These are phyloP conservation scores for Fusarium xyrophilum DNA, from an alignment of 2,329 filamentous ascomycete species.

Conservation along the genomic window DNA sequence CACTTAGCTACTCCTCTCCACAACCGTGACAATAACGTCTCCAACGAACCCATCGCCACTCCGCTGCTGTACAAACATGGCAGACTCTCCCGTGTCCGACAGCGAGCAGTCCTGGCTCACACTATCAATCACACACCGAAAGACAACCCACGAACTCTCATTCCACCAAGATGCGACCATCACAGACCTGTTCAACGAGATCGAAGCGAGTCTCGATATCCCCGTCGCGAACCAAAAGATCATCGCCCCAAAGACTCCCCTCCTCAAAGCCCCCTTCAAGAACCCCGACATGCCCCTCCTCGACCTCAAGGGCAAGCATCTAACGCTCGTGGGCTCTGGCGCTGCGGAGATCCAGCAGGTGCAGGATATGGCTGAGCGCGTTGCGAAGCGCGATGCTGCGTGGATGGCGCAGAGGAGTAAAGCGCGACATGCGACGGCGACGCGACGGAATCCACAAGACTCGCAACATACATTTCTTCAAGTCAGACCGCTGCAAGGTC, in stretches of 20 bases:
- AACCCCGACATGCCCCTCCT: constrained; percentile 59
- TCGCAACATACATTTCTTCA: constrained; percentile 80
- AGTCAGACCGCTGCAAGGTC: constrained; percentile 75
- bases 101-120: constrained; percentile 46
- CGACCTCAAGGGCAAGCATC: constrained; percentile 62
- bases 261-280: constrained; percentile 70
- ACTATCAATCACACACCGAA: constrained; percentile 57
- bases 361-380: constrained; percentile 55
- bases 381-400: constrained; percentile 56
- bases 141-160: constrained; percentile 52
- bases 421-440: constrained; percentile 28
- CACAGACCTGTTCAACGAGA: constrained; percentile 65
- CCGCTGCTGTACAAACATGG: constrained; percentile 26
- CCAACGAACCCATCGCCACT: constrained; percentile 19
- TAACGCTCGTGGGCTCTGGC: constrained; percentile 70
- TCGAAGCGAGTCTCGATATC: constrained; percentile 64
- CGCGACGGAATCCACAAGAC: constrained; percentile 54
- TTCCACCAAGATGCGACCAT: constrained; percentile 57
- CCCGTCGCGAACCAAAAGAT: constrained; percentile 72
- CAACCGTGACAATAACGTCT: constrained; percentile 14
- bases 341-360: constrained; percentile 65
- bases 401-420: constrained; percentile 45
- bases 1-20: background rate
- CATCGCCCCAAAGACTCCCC: constrained; percentile 68
- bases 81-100: constrained; percentile 30